Evolutionary conservation across 768 basidiomycete genomes (phyloP).

Genomic region (Agaricus subrufescens): DNA sequence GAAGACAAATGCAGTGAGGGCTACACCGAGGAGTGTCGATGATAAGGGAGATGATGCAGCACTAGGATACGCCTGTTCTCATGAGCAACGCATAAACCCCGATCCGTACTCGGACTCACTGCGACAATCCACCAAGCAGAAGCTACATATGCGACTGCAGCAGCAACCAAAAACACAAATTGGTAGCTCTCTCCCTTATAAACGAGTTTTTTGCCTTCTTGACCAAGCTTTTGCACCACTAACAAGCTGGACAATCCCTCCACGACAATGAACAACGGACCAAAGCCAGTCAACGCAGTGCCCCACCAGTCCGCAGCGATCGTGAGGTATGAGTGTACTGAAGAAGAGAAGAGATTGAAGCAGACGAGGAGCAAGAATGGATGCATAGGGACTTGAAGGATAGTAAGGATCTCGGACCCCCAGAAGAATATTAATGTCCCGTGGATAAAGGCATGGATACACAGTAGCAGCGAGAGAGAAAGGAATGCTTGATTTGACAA

Average conservation of each 20-base stretch:
- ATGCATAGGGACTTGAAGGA: slow-evolving; percentile 84
- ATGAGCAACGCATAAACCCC: not conserved
- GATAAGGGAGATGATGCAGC: slow-evolving; percentile 82
- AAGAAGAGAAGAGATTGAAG: slow-evolving; percentile 78
- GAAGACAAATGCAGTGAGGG: slow-evolving; percentile 85
- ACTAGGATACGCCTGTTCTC: slow-evolving; percentile 67
- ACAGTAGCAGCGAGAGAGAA: slow-evolving; percentile 72
- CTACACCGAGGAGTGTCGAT: slow-evolving; percentile 84
- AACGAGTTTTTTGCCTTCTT: slow-evolving; percentile 68
- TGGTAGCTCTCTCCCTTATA: slow-evolving; percentile 70
- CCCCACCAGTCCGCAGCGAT: slow-evolving; percentile 71
- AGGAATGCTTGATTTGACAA: slow-evolving; percentile 78
- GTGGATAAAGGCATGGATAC: slow-evolving; percentile 75
- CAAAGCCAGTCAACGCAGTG: slow-evolving; percentile 59
- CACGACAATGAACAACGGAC: slow-evolving; percentile 75
- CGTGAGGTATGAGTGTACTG: slow-evolving; percentile 52
- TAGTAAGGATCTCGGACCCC: slow-evolving; percentile 65
- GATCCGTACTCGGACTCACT: slow-evolving; percentile 37
- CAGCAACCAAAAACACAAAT: slow-evolving; percentile 68
- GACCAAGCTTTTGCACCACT: slow-evolving; percentile 77
- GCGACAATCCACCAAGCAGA: slow-evolving; percentile 86
- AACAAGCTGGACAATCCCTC: slow-evolving; percentile 83
- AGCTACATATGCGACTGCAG: slow-evolving; percentile 74
- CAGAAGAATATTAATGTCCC: slow-evolving; percentile 71
- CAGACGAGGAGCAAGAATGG: slow-evolving; percentile 81